These are phyloP conservation scores for Petrea volubilis DNA, from an alignment of 257 asterid genomes.

Conservation along the genomic window DNA sequence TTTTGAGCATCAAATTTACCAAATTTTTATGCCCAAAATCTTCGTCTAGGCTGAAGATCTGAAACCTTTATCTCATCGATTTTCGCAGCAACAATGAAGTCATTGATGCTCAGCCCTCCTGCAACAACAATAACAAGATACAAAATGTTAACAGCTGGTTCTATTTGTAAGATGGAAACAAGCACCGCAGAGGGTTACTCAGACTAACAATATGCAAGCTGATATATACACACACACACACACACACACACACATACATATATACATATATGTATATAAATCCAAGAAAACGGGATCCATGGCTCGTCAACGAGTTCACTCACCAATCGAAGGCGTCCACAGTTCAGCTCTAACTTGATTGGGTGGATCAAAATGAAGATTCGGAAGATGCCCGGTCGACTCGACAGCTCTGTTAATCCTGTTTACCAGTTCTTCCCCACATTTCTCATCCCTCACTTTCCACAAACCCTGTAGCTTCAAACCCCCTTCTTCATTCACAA, in stretches of 20 bases:
- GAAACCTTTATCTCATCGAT: constrained; percentile 75
- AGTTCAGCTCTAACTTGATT: constrained; percentile 69
- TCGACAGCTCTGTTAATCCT: constrained; percentile 57
- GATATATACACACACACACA: neutral
- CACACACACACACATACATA: neutral
- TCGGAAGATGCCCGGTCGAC: constrained; percentile 60
- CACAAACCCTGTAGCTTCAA: constrained; percentile 64
- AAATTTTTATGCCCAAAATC: constrained; percentile 67
- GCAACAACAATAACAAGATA: constrained; percentile 20
- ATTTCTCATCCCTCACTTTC: constrained; percentile 71
- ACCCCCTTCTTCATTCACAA: constrained; percentile 51
- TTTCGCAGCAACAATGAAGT: constrained; percentile 87
- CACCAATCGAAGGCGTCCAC: constrained; percentile 75
- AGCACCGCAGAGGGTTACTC: too few species aligned
- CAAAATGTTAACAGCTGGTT: too few species aligned
- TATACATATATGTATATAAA: too few species aligned
- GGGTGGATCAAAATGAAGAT: constrained; percentile 59
- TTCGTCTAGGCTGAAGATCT: constrained; percentile 80
- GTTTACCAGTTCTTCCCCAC: constrained; percentile 66
- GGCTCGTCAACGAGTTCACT: too few species aligned
- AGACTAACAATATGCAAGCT: neutral
- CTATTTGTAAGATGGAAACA: too few species aligned
- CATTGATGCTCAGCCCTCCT: constrained; percentile 88
- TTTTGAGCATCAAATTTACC: neutral
- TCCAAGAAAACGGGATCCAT: too few species aligned